Percentiles rank a stretch among this genome's conserved stretches.
phyloP scores from a whole-genome alignment of 768 basidiomycete genomes.

The Mycena vulgaris region DNA sequence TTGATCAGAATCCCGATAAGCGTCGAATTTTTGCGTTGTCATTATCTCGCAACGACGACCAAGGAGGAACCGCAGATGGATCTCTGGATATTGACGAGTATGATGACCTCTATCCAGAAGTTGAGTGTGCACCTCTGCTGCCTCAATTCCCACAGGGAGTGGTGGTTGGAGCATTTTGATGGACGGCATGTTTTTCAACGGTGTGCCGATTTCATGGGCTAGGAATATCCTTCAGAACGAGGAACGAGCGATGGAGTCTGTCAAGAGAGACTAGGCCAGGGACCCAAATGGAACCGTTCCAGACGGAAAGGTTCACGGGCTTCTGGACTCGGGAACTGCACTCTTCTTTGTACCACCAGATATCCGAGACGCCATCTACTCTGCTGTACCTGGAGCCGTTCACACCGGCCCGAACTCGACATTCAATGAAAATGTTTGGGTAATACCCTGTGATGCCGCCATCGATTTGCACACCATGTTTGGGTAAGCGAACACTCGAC shows the following conservation, averaged over 20 bases:
- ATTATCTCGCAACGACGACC: not conserved
- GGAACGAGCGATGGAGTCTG: too few relatives aligned
- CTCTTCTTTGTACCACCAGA: not conserved
- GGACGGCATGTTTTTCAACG: slow-evolving; percentile 6
- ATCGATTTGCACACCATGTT: not conserved
- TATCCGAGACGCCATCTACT: slow-evolving; percentile 1
- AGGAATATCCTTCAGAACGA: too few relatives aligned
- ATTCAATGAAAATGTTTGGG: not conserved
- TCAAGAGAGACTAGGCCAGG: too few relatives aligned
- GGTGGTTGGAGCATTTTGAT: not conserved
- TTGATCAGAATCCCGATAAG: slow-evolving; percentile 3
- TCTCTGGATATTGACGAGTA: slow-evolving; percentile 3
- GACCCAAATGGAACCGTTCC: not conserved
- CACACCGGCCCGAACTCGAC: not conserved
- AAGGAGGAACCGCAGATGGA: not conserved
- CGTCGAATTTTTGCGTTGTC: slow-evolving; percentile 1
- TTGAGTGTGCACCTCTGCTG: not conserved
- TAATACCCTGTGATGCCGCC: not conserved
- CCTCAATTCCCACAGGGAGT: not conserved
- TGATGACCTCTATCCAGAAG: not conserved
- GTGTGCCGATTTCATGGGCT: not conserved
- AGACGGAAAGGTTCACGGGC: not conserved
- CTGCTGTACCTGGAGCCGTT: slow-evolving; percentile 3
- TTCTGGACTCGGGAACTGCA: not conserved
- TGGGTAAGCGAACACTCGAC: not conserved